Evolutionary conservation across 306 rosid species (phyloP).

Genomic region (Glycine soja): DNA sequence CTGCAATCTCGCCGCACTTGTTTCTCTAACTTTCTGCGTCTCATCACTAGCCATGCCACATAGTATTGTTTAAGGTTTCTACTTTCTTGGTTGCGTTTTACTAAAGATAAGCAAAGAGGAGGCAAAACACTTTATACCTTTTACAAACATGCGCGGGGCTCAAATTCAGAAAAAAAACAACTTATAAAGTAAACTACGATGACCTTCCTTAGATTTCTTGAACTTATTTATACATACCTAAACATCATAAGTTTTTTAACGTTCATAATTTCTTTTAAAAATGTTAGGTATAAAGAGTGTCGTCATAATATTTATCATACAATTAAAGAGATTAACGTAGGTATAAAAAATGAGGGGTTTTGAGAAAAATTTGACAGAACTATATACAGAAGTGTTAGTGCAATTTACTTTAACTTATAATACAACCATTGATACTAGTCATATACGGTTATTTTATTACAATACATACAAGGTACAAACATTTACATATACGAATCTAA

Average conservation of each 20-base stretch:
- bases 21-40: slow-evolving; percentile 12
- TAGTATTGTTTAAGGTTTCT: not conserved
- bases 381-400: too few relatives aligned
- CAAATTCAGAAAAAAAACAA: slow-evolving; percentile 23
- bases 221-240: too few relatives aligned
- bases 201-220: too few relatives aligned
- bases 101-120: not conserved
- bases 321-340: too few relatives aligned
- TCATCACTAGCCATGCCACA: not conserved
- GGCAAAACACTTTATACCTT: slow-evolving; percentile 16
- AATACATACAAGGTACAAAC: not conserved
- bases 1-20: slow-evolving; percentile 36
- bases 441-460: not conserved
- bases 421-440: not conserved
- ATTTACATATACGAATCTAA: not conserved
- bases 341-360: not conserved
- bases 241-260: too few relatives aligned
- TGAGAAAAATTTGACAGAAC: too few relatives aligned
- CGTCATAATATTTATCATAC: not conserved
- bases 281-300: not conserved
- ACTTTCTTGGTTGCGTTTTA: not conserved
- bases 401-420: too few relatives aligned
- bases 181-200: too few relatives aligned
- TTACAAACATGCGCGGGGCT: slow-evolving; percentile 35
- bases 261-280: too few relatives aligned